Conservation (phyloP, 116 monocot genomes). For the Thalassia testudinum region DNA sequence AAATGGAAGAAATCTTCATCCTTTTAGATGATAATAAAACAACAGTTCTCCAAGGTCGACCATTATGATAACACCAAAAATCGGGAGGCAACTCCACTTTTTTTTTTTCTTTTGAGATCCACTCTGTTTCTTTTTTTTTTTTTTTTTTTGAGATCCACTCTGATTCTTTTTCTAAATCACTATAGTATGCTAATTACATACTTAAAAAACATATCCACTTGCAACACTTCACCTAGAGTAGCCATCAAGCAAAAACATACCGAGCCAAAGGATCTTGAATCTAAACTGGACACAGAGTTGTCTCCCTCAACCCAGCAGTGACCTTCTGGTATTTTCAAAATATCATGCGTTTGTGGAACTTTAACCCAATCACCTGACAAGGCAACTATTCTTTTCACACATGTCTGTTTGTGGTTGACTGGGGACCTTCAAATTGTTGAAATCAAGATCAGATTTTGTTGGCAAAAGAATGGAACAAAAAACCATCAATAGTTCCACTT, state of each 20-base stretch:
- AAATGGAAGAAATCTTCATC: too few species aligned
- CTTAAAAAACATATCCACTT: too few species aligned
- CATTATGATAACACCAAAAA: too few species aligned
- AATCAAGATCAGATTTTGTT: neutral
- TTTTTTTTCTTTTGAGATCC: too few species aligned
- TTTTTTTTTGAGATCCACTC: too few species aligned
- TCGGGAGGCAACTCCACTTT: too few species aligned
- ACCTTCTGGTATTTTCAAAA: slow-evolving; percentile 65
- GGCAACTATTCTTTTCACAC: slow-evolving; percentile 68
- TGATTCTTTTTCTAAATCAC: too few species aligned
- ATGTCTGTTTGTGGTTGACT: slow-evolving; percentile 31
- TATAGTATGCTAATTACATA: too few species aligned
- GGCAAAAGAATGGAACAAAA: neutral
- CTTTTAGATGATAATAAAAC: too few species aligned
- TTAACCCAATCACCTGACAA: slow-evolving; percentile 86
- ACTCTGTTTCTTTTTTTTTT: too few species aligned
- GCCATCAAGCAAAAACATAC: slow-evolving; percentile 41
- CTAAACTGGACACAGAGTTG: slow-evolving; percentile 43
- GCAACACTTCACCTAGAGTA: too few species aligned
- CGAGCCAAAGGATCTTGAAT: slow-evolving; percentile 64
- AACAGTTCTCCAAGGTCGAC: too few species aligned
- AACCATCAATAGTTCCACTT: neutral
- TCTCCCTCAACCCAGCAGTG: slow-evolving; percentile 98
- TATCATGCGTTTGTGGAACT: slow-evolving; percentile 47
- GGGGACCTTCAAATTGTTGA: slow-evolving; percentile 32